phyloP scores from a whole-genome alignment of 352 stramenopile species.

The Phytophthora pini region DNA sequence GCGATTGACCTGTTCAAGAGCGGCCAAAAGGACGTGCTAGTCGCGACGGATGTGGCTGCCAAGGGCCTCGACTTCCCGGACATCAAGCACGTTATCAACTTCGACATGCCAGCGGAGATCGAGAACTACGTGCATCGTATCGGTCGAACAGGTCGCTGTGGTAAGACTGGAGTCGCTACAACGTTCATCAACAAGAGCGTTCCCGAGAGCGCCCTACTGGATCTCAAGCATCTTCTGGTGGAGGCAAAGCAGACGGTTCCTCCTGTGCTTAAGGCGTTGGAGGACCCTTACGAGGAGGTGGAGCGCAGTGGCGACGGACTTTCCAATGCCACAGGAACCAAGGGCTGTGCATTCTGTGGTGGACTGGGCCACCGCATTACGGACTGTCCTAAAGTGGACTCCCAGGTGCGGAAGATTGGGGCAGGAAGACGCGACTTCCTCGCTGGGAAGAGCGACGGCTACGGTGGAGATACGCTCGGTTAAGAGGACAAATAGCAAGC shows the following conservation, averaged over 20 bases:
- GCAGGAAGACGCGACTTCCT: constrained; percentile 95
- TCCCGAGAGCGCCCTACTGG: constrained; percentile 95
- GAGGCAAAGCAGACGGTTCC: constrained; percentile 99
- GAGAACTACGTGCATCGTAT: constrained; percentile 99
- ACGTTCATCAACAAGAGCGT: constrained; percentile 99
- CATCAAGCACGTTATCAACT: constrained; percentile 99
- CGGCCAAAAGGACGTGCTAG: constrained; percentile 96
- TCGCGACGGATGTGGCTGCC: constrained; percentile 98
- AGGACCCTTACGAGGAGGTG: constrained; percentile 95
- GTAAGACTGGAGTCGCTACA: constrained; percentile 98
- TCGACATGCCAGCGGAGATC: constrained; percentile 99
- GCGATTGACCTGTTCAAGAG: constrained; percentile 96
- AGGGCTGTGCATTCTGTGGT: constrained; percentile 98
- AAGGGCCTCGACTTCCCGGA: constrained; percentile 99
- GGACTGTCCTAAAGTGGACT: constrained; percentile 99
- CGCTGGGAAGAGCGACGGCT: constrained; percentile 91
- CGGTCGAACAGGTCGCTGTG: constrained; percentile 97
- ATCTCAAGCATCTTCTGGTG: constrained; percentile 98
- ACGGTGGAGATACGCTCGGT: constrained; percentile 94
- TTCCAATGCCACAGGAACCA: constrained; percentile 82
- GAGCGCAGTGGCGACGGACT: constrained; percentile 50
- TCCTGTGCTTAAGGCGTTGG: constrained; percentile 96
- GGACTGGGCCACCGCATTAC: constrained; percentile 98
- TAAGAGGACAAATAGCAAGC: constrained; percentile 30
- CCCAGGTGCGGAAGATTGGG: constrained; percentile 95